Conservation (phyloP, 768 basidiomycete species). For the Pisolithus marmoratus region DNA sequence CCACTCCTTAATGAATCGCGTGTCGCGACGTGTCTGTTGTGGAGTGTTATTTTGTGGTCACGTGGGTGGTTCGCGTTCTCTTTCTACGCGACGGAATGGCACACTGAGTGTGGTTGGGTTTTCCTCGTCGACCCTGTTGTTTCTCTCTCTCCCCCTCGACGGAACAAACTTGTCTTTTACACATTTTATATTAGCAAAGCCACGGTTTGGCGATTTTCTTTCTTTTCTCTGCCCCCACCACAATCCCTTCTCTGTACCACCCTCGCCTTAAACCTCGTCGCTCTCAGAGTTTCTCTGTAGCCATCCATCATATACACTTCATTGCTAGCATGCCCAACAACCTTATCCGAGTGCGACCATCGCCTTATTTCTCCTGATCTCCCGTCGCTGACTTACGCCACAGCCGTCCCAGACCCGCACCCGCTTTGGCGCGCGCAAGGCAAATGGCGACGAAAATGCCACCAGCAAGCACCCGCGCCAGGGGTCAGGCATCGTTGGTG, state of each 20-base stretch:
- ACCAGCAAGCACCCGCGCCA: slow-evolving; percentile 63
- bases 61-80: slow-evolving; percentile 35
- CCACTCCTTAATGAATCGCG: too few species aligned
- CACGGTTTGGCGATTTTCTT: slow-evolving; percentile 22
- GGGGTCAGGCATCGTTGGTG: slow-evolving; percentile 40
- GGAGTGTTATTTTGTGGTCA: slow-evolving; percentile 29
- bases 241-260: slow-evolving; percentile 22
- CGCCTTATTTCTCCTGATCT: not conserved
- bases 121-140: slow-evolving; percentile 20
- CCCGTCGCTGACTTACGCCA: slow-evolving; percentile 8
- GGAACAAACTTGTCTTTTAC: too few species aligned
- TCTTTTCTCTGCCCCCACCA: slow-evolving; percentile 25
- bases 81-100: slow-evolving; percentile 29
- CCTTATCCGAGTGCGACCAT: slow-evolving; percentile 49
- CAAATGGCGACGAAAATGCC: slow-evolving; percentile 76
- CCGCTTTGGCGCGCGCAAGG: slow-evolving; percentile 56
- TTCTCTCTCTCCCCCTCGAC: too few species aligned
- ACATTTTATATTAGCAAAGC: slow-evolving; percentile 16
- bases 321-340: slow-evolving; percentile 49
- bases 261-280: slow-evolving; percentile 4
- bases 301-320: slow-evolving; percentile 10
- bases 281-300: slow-evolving; percentile 18
- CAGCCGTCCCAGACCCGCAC: slow-evolving; percentile 60
- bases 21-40: slow-evolving; percentile 34
- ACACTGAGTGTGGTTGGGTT: slow-evolving; percentile 17